A percentile compares a stretch with the other conserved stretches of the same genome.
These are phyloP conservation scores for Trametes maxima DNA, from an alignment of 768 basidiomycete species.

Conservation along the genomic window DNA sequence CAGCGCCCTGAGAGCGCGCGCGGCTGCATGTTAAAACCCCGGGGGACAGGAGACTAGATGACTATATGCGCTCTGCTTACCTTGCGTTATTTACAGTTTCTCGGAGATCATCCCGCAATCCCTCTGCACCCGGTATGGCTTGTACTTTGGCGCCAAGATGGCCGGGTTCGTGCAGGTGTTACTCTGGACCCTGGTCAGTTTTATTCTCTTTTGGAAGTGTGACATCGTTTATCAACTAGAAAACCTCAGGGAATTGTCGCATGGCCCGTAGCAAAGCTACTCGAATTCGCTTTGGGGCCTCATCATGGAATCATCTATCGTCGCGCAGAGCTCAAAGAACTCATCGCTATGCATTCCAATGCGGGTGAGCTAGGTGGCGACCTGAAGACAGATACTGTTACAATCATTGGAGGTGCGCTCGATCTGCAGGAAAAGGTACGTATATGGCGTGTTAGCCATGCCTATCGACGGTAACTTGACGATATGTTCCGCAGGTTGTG, in stretches of 20 bases:
- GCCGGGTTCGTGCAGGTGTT: conserved; percentile 66
- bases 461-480: neutral
- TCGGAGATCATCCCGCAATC: conserved; percentile 93
- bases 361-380: conserved; percentile 80
- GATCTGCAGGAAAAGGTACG: conserved; percentile 85
- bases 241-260: conserved; percentile 63
- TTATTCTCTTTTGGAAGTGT: neutral
- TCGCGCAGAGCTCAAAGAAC: conserved; percentile 79
- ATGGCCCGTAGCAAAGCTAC: conserved; percentile 85
- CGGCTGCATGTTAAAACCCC: no score
- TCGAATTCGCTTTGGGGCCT: conserved; percentile 75
- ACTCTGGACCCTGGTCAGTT: conserved; percentile 64
- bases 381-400: conserved; percentile 82
- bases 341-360: conserved; percentile 86
- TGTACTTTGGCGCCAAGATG: conserved; percentile 88
- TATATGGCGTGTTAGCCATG: conserved; percentile 27
- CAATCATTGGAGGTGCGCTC: conserved; percentile 87
- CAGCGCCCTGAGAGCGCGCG: no score
- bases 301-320: conserved; percentile 94
- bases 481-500: conserved; percentile 10
- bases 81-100: conserved; percentile 52
- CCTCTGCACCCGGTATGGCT: conserved; percentile 87
- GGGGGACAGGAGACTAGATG: neutral
- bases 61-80: neutral
- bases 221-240: neutral